Percentiles rank a stretch among this genome's conserved stretches.
These are phyloP conservation scores for Inga leiocalycina DNA, from an alignment of 306 rosid species.

Conservation along the genomic window DNA sequence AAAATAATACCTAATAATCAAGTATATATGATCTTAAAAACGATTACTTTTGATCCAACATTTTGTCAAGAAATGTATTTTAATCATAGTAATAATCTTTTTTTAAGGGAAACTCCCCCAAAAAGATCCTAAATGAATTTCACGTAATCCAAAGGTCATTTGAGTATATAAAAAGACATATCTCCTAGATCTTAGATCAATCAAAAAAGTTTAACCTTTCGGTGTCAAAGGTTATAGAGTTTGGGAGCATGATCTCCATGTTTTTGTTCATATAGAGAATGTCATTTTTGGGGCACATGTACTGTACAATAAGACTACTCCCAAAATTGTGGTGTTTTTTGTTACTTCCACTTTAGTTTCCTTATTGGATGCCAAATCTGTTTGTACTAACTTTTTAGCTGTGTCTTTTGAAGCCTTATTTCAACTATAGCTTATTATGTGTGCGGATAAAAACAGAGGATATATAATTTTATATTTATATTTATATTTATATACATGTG, in stretches of 20 bases:
- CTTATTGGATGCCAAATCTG: not conserved
- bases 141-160: no score
- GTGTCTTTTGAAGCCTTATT: not conserved
- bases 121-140: no score
- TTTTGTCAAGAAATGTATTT: no score
- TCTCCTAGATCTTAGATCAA: slow-evolving; percentile 3
- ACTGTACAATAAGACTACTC: not conserved
- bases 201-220: not conserved
- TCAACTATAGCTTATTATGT: not conserved
- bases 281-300: not conserved
- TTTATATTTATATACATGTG: not conserved
- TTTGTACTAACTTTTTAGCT: not conserved
- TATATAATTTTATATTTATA: not conserved
- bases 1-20: no score
- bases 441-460: not conserved
- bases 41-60: no score
- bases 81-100: no score
- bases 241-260: not conserved
- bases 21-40: no score
- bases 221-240: not conserved
- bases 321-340: not conserved
- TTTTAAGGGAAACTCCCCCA: no score
- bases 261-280: not conserved
- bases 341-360: not conserved
- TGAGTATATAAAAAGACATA: not conserved